Base-by-base conservation (phyloP, 2,329 filamentous ascomycete species). In the Ceratocystiopsis minuta region DNA sequence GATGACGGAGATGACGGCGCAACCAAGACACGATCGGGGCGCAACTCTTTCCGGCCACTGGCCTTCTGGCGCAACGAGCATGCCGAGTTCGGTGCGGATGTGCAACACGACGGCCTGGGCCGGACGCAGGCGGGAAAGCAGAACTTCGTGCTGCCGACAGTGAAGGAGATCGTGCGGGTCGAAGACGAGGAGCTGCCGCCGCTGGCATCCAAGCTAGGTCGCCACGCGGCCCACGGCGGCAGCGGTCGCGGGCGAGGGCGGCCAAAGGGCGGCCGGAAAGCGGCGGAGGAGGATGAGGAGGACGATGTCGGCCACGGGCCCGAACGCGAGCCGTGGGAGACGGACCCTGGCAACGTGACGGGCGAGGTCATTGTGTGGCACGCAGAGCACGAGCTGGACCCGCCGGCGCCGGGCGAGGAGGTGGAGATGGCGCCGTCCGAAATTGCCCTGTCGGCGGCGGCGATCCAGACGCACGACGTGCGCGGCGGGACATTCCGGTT, bases 61-160 rank as follows among this genome's bases (percentile, higher is more conserved):
- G 75, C 83, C 20, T 93, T 72, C 55, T 96, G 88, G 88, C 77
- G 77, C 52, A 86, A 86, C 49, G 88, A 96, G 56, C 73, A 72
- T 42, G 73, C 80, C 38, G 72, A 85, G 17, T 83, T 77, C 53
- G 75, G 78, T 40, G 70, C 75, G 18, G 73, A 76, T 39, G 58
- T 53, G 24, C 56, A 60, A 36, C 62, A 63, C 24, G 70, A 70
- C 43, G 58, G 63, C 44, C 7, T 35, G 20, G 20, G 18, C 5
- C 14, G 14, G 16, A 57, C 65, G 39, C 65, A 54, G 38, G 50
- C 18, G 4, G 24, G 51, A 10, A 48, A 45, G 31, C 53, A 58
- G 18, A 53, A 67, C 35, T 78, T 80, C 50, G 62, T 78, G n/a
- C 57, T 84, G 39, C 71, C 75, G 2, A 77, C 71, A 13, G 78